These are phyloP conservation scores for Pythium graminicola DNA, from an alignment of 352 stramenopile species.

Conservation along the genomic window DNA sequence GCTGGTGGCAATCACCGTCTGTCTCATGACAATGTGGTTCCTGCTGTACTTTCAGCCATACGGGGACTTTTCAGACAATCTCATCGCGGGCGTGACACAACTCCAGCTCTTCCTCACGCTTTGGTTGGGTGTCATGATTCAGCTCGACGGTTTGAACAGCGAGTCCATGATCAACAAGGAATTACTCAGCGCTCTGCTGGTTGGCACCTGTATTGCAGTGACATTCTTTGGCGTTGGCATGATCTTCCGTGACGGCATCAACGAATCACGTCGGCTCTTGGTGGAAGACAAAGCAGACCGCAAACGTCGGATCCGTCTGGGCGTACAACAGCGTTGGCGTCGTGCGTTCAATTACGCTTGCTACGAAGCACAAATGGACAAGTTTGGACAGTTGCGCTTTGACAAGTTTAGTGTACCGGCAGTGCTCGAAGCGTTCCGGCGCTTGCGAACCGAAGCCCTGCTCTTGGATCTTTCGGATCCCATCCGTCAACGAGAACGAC, in stretches of 20 bases:
- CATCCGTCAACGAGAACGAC: constrained; percentile 4
- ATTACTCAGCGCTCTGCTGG: constrained; percentile 52
- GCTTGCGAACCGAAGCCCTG: constrained; percentile 20
- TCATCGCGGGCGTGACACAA: constrained; percentile 68
- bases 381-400: constrained; percentile 39
- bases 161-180: constrained; percentile 60
- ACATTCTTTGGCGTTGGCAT: constrained; percentile 57
- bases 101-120: constrained; percentile 74
- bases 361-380: constrained; percentile 42
- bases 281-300: constrained; percentile 34
- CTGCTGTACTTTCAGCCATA: constrained; percentile 75
- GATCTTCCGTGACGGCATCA: constrained; percentile 50
- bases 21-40: constrained; percentile 71
- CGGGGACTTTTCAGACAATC: constrained; percentile 56
- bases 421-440: constrained; percentile 48
- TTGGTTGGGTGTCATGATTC: constrained; percentile 74
- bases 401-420: constrained; percentile 37
- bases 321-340: constrained; percentile 37
- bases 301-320: constrained; percentile 31
- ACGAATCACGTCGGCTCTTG: constrained; percentile 38
- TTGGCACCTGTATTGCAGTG: constrained; percentile 52
- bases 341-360: constrained; percentile 50
- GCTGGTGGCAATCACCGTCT: constrained; percentile 56
- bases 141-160: constrained; percentile 53
- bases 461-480: not conserved